Base-by-base conservation (phyloP, 805 yeast genomes). In the Teunomyces panamensis region DNA sequence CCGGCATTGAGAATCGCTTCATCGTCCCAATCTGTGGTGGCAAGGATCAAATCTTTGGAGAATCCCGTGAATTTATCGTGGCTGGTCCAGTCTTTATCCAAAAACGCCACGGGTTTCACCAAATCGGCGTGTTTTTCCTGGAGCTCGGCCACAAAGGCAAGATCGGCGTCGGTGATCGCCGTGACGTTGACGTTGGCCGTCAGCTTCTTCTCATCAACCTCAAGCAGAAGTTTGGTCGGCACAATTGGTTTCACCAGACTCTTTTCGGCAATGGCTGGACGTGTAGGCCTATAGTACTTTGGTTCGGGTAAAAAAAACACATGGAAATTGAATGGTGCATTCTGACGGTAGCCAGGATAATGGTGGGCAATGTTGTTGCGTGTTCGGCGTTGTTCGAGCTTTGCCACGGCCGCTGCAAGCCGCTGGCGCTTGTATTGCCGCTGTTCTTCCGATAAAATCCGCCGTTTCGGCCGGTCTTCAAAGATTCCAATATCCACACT, bases 21-120 rank as follows among this genome's bases (percentile, higher is more conserved):
- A 56, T 84, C 87, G 54, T 87, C 82, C 96, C 96, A 88, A 49
- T 85, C 89, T 13, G 87, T 85, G 0, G 90, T 76, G 0, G 91
- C 84, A 17, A 87, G 67, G 2, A 85, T 68, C 44, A 85, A 58
- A 49, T 84, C 87, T 35, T 78, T 80, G 29, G 79, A 66, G 52
- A 65, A 80, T 3, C 67, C 69, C 0, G 64, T 59, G 44, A 79
- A 70, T 47, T 63, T 67, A 48, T 72, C 72, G 51, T 69, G 59
- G 30, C 61, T 68, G 6, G 64, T 58, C 42, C 67, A 67, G 46
- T 66, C 74, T 44, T 58, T 59, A 26, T 56, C 52, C 44, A 72
- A 56, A 37, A 69, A 69, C 2, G 68, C 65, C 14, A 68, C 56
- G n/a, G 60, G 56, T 14, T 62, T 61, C 7, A 61, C 47, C 28